Evolutionary conservation across 257 asterid species (phyloP).

Genomic region (Fraxinus anomala): DNA sequence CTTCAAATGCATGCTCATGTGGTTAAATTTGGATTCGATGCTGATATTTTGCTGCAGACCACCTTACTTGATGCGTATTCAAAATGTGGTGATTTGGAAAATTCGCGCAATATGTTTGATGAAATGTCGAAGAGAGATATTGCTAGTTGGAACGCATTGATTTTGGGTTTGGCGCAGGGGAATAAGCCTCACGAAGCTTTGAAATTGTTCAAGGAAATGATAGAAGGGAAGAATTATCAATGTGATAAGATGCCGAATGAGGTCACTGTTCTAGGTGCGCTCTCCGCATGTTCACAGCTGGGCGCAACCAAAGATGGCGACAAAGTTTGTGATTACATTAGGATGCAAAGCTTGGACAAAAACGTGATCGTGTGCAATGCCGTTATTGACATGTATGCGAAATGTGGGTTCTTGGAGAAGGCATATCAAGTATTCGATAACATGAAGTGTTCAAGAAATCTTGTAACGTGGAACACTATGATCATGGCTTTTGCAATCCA

Average conservation of each 20-base stretch:
- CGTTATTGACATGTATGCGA: conserved; percentile 76
- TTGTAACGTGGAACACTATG: conserved; percentile 91
- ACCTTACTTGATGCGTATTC: conserved; percentile 76
- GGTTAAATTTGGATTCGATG: conserved; percentile 47
- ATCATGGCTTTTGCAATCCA: conserved; percentile 87
- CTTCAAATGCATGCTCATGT: conserved; percentile 65
- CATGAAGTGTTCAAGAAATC: conserved; percentile 52
- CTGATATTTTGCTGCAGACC: conserved; percentile 71
- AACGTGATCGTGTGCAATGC: conserved; percentile 86
- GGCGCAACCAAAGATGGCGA: conserved; percentile 72
- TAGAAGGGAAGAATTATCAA: conserved; percentile 22
- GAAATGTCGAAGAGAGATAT: conserved; percentile 74
- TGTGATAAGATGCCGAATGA: conserved; percentile 54
- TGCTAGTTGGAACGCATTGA: conserved; percentile 89
- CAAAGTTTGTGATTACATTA: conserved; percentile 47
- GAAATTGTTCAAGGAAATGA: conserved; percentile 57
- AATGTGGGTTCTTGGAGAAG: conserved; percentile 77
- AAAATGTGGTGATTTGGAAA: conserved; percentile 59
- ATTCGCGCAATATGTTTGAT: conserved; percentile 64
- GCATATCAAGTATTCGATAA: conserved; percentile 53
- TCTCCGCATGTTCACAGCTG: conserved; percentile 86
- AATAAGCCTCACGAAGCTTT: conserved; percentile 67
- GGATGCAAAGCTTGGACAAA: conserved; percentile 37
- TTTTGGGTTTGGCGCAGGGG: conserved; percentile 91
- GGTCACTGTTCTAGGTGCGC: conserved; percentile 81